Percentiles rank a stretch among this genome's conserved stretches.
phyloP scores from a whole-genome alignment of 2,329 filamentous ascomycete species.

The Hypoxylon sp. region DNA sequence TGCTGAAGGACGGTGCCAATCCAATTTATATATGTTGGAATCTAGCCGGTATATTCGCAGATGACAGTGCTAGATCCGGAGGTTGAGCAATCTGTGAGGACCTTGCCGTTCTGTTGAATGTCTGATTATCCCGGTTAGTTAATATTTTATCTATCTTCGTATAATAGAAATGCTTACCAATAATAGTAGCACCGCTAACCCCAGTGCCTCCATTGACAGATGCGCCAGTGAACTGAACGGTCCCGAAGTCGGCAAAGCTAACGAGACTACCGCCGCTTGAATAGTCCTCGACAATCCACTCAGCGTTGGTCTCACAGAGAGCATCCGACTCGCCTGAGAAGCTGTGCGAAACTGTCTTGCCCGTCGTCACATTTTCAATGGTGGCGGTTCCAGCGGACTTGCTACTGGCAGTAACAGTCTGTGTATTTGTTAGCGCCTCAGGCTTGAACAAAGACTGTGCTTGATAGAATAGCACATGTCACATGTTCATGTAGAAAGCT shows the following conservation, averaged over 20 bases:
- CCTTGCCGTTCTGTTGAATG: slow-evolving; percentile 60
- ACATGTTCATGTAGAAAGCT: slow-evolving; percentile 9
- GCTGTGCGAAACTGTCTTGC: slow-evolving; percentile 66
- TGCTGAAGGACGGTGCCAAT: background rate
- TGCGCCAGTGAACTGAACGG: slow-evolving; percentile 61
- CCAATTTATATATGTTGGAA: background rate
- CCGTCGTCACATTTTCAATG: slow-evolving; percentile 67
- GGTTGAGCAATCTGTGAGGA: slow-evolving; percentile 56
- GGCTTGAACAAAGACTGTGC: background rate
- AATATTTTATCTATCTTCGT: too few relatives aligned
- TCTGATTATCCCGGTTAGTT: slow-evolving; percentile 41
- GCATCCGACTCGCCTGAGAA: slow-evolving; percentile 61
- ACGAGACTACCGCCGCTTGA: slow-evolving; percentile 59
- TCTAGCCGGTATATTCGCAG: slow-evolving; percentile 47
- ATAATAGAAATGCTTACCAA: slow-evolving; percentile 48
- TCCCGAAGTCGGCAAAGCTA: slow-evolving; percentile 63
- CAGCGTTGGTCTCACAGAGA: slow-evolving; percentile 70
- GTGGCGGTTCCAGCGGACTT: slow-evolving; percentile 62
- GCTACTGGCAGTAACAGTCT: slow-evolving; percentile 57
- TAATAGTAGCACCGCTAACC: slow-evolving; percentile 58
- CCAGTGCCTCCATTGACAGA: slow-evolving; percentile 57
- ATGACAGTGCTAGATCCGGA: slow-evolving; percentile 50
- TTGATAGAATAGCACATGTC: background rate
- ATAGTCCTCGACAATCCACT: slow-evolving; percentile 75
- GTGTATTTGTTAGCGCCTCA: slow-evolving; percentile 28